Percentiles rank a stretch among this genome's conserved stretches.
phyloP scores from a whole-genome alignment of 495 filamentous ascomycete genomes.

The Aspergillus diversus region DNA sequence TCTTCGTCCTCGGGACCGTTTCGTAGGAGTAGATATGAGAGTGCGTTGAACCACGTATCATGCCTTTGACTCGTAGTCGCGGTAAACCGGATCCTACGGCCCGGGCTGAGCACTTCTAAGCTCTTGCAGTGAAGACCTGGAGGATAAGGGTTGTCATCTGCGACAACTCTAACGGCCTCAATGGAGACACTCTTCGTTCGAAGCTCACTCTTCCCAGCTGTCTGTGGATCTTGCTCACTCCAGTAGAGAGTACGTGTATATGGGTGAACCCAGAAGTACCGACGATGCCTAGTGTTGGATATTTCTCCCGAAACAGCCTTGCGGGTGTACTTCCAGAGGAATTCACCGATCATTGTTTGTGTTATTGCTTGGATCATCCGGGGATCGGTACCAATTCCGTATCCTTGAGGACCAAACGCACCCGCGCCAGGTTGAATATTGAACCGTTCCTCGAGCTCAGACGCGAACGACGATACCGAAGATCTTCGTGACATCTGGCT shows the following conservation, averaged over 20 bases:
- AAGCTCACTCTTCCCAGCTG: constrained; percentile 73
- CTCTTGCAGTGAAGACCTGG: constrained; percentile 94
- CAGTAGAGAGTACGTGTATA: constrained; percentile 97
- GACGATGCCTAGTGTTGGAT: constrained; percentile 84
- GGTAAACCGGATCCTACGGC: constrained; percentile 87
- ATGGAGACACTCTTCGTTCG: constrained; percentile 95
- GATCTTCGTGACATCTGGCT: constrained; percentile 72
- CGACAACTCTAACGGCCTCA: constrained; percentile 89
- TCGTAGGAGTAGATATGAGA: constrained; percentile 87
- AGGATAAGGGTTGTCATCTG: constrained; percentile 93
- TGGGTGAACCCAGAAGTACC: constrained; percentile 99
- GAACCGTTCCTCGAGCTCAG: constrained; percentile 89
- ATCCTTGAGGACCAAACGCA: constrained; percentile 56
- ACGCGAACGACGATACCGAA: constrained; percentile 92
- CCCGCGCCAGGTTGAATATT: constrained; percentile 66
- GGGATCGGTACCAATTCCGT: constrained; percentile 72
- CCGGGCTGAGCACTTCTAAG: constrained; percentile 86
- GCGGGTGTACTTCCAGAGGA: constrained; percentile 97
- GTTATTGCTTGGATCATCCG: constrained; percentile 99
- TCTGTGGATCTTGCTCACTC: constrained; percentile 87
- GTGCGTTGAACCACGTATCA: constrained; percentile 97
- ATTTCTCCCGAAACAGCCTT: constrained; percentile 83
- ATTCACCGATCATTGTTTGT: constrained; percentile 99
- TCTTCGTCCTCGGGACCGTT: constrained; percentile 65
- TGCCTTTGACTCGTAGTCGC: constrained; percentile 91